A percentile compares a stretch with the other conserved stretches of the same genome.
Evolutionary conservation across 768 basidiomycete genomes (phyloP).

Genomic region (Lactarius trivialis): DNA sequence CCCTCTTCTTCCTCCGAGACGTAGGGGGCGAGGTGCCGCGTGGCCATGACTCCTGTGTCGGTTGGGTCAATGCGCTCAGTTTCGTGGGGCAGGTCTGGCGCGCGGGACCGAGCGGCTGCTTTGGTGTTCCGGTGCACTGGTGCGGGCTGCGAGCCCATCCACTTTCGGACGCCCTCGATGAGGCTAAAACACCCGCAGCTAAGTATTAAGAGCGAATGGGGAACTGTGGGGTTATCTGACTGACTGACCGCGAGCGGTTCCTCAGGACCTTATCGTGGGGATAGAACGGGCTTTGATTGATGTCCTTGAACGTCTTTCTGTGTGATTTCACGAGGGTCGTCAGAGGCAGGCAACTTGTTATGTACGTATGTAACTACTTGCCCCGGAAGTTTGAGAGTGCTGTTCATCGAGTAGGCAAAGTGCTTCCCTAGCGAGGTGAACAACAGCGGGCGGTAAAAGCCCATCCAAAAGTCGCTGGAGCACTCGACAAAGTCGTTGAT

Average conservation of each 20-base stretch:
- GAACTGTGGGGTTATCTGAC: no score
- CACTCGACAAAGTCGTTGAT: slow-evolving; percentile 53
- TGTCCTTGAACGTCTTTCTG: slow-evolving; percentile 64
- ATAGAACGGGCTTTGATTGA: slow-evolving; percentile 71
- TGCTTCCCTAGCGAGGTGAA: slow-evolving; percentile 85
- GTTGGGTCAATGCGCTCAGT: slow-evolving; percentile 13
- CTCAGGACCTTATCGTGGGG: slow-evolving; percentile 38
- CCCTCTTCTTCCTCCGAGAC: slow-evolving; percentile 23
- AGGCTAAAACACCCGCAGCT: slow-evolving; percentile 45
- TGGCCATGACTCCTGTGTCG: slow-evolving; percentile 16
- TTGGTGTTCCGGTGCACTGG: background rate
- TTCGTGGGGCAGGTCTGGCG: slow-evolving; percentile 7
- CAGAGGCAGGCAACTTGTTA: background rate
- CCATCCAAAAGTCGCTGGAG: slow-evolving; percentile 76
- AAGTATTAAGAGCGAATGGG: no score
- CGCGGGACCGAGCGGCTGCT: background rate
- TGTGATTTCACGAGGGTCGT: slow-evolving; percentile 25
- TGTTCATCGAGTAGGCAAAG: slow-evolving; percentile 91
- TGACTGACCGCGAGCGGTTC: slow-evolving; percentile 35
- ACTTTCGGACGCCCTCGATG: slow-evolving; percentile 71
- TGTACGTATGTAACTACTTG: slow-evolving; percentile 30
- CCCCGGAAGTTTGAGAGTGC: slow-evolving; percentile 79
- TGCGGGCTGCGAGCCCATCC: slow-evolving; percentile 57
- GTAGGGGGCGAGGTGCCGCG: slow-evolving; percentile 11
- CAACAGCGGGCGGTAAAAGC: slow-evolving; percentile 79